Evolutionary conservation across 176 grass and related monocot genomes (phyloP), one percentile per base, ranked within the genome.

Genomic region (Musa troglodytarum): DNA sequence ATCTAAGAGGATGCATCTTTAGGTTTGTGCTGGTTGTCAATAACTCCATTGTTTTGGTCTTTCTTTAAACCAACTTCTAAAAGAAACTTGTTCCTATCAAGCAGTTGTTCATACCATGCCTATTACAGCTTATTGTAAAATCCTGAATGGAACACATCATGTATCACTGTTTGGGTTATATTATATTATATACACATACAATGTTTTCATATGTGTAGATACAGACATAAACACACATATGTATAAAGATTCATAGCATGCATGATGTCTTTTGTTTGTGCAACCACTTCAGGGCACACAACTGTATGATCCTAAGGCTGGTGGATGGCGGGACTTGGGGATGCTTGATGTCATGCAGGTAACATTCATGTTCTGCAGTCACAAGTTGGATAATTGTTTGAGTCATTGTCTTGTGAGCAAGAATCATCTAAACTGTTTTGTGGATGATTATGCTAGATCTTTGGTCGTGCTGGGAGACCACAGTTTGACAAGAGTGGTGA

Each of bases 291-390:
- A 92, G 89, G 93, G 93, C 29, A 97, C 93, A 72, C 93, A 97
- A 74, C 73, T 97, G 74, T 97, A 97, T 87, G 87, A 97, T 87
- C 88, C 93, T 80, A 97, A 97, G 85, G 90, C 85, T 85, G 93
- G 93, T 43, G 93, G 90, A 66, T 97, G 90, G 90, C 81, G 88
- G 81, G 93, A 97, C 83, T 72, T 97, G 51, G 93, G 93, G 65
- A 97, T 97, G 93, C 93, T 97, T 50, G 93, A 97, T 86, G 93
- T 97, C 68, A 97, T 97, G 93, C 93, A 97, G 93, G 93, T 90
- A 86, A 21, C 73, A 9, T 70, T 51, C 25, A 11, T 28, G 2
- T 65, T 14, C 23, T 70, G 68, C 43, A 52, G 43, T 59, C 55
- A 79, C 52, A 85, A 80, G 71, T 72, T 80, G 6, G 73, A 14